Evolutionary conservation across 306 rosid genomes (phyloP).

Genomic region (Fragaria nilgerrensis): DNA sequence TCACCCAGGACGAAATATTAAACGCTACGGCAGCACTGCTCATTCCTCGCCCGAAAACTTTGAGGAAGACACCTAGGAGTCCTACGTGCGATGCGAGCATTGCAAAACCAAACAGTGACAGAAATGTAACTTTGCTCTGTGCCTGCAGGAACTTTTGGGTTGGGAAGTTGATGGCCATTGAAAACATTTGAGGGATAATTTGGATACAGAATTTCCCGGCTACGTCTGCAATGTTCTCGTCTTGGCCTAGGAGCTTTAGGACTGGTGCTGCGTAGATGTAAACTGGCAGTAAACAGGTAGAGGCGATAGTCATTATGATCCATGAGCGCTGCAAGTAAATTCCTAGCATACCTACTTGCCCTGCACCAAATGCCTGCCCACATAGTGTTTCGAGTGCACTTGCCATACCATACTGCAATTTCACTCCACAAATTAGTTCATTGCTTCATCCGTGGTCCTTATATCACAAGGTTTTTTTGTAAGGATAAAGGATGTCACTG

Average conservation of each 20-base stretch:
- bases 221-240: constrained; percentile 53
- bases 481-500: not conserved
- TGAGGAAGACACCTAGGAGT: constrained; percentile 46
- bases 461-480: too few relatives aligned
- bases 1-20: constrained; percentile 64
- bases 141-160: constrained; percentile 89
- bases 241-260: constrained; percentile 74
- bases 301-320: constrained; percentile 52
- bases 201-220: constrained; percentile 77
- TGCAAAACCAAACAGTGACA: constrained; percentile 74
- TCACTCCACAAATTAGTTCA: not conserved
- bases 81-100: constrained; percentile 43
- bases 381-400: constrained; percentile 94
- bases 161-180: constrained; percentile 77
- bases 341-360: constrained; percentile 88
- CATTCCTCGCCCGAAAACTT: constrained; percentile 59
- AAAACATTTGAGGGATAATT: constrained; percentile 87
- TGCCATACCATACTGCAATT: constrained; percentile 89
- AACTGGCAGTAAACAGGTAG: constrained; percentile 55
- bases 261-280: constrained; percentile 58
- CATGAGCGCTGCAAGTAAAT: constrained; percentile 89
- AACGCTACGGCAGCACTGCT: constrained; percentile 74
- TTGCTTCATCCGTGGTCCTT: not conserved
- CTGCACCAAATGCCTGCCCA: constrained; percentile 96
- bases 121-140: constrained; percentile 61